Conservation (phyloP, 225 moss, liverwort and hornwort genomes). For the Rhytidiadelphus loreus region DNA sequence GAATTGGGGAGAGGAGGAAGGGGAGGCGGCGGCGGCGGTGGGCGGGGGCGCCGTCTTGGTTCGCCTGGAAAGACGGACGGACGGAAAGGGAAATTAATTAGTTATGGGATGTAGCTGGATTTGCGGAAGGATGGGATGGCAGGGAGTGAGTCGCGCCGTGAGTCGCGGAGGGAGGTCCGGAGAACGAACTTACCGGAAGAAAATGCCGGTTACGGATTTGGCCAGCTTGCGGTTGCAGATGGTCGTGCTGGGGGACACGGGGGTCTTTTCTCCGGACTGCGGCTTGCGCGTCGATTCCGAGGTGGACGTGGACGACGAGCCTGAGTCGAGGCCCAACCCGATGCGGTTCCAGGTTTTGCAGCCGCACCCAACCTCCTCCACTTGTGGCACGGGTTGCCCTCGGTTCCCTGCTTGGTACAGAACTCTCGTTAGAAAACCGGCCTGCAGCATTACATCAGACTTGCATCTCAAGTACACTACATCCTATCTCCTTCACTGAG, state of each 20-base stretch:
- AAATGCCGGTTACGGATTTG: constrained; percentile 38
- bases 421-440: neutral
- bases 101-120: neutral
- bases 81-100: no score
- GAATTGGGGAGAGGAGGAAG: constrained; percentile 25
- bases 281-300: constrained; percentile 10
- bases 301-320: constrained; percentile 19
- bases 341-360: constrained; percentile 45
- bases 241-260: neutral
- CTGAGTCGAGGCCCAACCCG: constrained; percentile 19
- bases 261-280: constrained; percentile 16
- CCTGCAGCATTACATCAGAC: neutral
- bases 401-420: constrained; percentile 9
- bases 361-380: constrained; percentile 44
- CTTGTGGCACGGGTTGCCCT: constrained; percentile 37
- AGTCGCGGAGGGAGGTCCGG: neutral
- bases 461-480: neutral
- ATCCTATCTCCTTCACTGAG: neutral
- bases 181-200: constrained; percentile 25
- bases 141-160: neutral
- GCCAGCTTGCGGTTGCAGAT: constrained; percentile 23
- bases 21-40: neutral
- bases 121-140: neutral
- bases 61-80: constrained; percentile 4
- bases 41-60: constrained; percentile 21